Evolutionary conservation across 2,329 filamentous ascomycete genomes (phyloP).

Genomic region (Fusarium sp.): DNA sequence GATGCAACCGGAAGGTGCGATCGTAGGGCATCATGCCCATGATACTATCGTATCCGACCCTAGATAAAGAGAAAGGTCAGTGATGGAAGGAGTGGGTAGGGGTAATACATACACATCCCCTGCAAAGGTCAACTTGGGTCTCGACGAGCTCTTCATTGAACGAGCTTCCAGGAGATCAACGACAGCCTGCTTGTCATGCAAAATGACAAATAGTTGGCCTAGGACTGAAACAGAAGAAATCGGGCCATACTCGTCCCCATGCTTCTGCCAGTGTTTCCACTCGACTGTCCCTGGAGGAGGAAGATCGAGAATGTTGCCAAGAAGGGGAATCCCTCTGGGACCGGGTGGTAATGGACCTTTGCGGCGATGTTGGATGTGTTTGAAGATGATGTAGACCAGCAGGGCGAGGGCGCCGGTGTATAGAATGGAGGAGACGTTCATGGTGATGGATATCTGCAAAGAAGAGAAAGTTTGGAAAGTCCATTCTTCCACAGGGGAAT

Average conservation of each 20-base stretch:
- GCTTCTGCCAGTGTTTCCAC: slow-evolving; percentile 53
- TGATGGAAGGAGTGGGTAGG: background rate
- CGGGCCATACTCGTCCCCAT: slow-evolving; percentile 51
- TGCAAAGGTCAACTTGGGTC: slow-evolving; percentile 6
- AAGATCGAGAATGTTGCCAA: slow-evolving; percentile 62
- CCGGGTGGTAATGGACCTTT: slow-evolving; percentile 54
- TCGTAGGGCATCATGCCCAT: slow-evolving; percentile 28
- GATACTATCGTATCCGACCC: slow-evolving; percentile 5
- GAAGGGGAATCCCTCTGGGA: slow-evolving; percentile 57
- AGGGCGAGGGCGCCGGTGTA: background rate
- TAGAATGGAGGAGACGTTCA: background rate
- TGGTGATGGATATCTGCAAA: background rate
- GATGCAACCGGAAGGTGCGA: slow-evolving; percentile 7
- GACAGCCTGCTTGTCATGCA: slow-evolving; percentile 52
- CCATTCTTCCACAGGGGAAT: background rate
- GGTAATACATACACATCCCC: background rate
- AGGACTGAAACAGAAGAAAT: slow-evolving; percentile 54
- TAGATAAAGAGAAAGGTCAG: background rate
- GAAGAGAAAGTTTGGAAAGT: background rate
- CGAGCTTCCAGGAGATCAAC: slow-evolving; percentile 31
- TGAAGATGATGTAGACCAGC: background rate
- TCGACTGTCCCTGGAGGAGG: slow-evolving; percentile 51
- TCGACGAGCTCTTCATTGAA: slow-evolving; percentile 11
- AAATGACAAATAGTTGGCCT: slow-evolving; percentile 52
- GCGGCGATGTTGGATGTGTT: accelerated